Base-by-base conservation (phyloP, 352 stramenopile genomes). In the Pythium rhizo-oryzae region DNA sequence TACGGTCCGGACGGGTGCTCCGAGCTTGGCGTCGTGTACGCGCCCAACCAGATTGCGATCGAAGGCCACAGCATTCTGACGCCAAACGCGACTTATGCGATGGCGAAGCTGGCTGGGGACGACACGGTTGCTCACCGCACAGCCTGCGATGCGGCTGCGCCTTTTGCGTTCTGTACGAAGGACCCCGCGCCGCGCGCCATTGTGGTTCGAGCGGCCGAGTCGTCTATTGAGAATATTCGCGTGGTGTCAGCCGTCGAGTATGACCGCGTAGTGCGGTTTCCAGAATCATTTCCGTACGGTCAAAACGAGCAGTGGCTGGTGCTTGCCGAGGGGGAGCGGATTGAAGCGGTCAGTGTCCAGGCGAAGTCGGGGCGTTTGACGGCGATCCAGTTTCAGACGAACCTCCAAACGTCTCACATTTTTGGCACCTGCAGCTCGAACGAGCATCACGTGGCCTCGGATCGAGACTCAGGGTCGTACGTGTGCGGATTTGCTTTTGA, bases 261-360 rank as follows among this genome's bases (percentile, higher is more conserved):
- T 25, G 53, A 59, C 13, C 53, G 53, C 33, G 9, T 59, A 9
- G 8, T n/a, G 0, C 33, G 53, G 2, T 59, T 59, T 19, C 1
- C 18, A 11, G 53, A 19, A 1, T 33, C 30, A 0, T 47, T 59
- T 8, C 8, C 18, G 8, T n/a, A n/a, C 4, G 33, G 8, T 19
- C 30, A 4, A 59, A 2, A 28, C 25, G 53, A 55, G 24, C 44
- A 63, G 21, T 55, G 46, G 43, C 57, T 63, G 6, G 57, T 63
- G 23, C 43, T 63, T 0, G n/a, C 33, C 0, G 44, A 54, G 24
- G 47, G 47, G 15, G 57, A 63, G 21, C 25, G 43, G 6, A 54
- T 63, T 15, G 19, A 55, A 33, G 41, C 57, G 8, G 44, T 63
- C 19, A 44, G 28, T 9, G 24, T 63, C 12, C 11, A 19, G 1